Conservation (phyloP, 768 basidiomycete genomes). For the Leccinum incarnatum region DNA sequence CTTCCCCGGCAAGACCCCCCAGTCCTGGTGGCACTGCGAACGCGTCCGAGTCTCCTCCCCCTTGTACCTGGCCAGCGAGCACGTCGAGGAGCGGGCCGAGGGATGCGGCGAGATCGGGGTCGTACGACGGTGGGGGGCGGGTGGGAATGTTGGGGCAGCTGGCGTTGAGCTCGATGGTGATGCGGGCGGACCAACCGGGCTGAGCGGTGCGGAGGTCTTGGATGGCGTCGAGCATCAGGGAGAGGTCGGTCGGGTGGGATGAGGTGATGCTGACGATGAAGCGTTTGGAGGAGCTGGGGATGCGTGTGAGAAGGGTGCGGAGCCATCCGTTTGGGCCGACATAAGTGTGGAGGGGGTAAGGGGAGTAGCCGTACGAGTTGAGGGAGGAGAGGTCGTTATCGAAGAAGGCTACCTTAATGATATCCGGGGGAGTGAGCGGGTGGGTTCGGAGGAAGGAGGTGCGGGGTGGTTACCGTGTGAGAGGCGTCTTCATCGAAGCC, state of each 20-base stretch:
- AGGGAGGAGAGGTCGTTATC: constrained; percentile 53
- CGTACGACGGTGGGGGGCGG: constrained; percentile 66
- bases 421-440: constrained; percentile 5
- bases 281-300: constrained; percentile 47
- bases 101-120: constrained; percentile 41
- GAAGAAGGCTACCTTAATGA: constrained; percentile 57
- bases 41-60: constrained; percentile 4
- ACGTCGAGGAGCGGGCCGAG: constrained; percentile 55
- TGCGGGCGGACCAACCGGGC: constrained; percentile 36
- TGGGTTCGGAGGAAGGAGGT: background rate
- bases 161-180: constrained; percentile 81
- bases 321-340: constrained; percentile 51
- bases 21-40: constrained; percentile 64
- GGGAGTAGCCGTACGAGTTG: constrained; percentile 88
- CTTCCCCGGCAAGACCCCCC: constrained; percentile 77
- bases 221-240: constrained; percentile 55
- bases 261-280: constrained; percentile 81
- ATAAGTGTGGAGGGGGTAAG: constrained; percentile 58
- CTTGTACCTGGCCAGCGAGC: constrained; percentile 47
- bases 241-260: constrained; percentile 49
- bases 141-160: constrained; percentile 77
- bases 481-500: constrained; percentile 67
- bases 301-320: constrained; percentile 38
- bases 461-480: constrained; percentile 51
- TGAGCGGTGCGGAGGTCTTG: constrained; percentile 49